Evolutionary conservation across 352 stramenopile species (phyloP), one percentile per base, ranked within the genome.

Genomic region (Aphanomyces invadans): DNA sequence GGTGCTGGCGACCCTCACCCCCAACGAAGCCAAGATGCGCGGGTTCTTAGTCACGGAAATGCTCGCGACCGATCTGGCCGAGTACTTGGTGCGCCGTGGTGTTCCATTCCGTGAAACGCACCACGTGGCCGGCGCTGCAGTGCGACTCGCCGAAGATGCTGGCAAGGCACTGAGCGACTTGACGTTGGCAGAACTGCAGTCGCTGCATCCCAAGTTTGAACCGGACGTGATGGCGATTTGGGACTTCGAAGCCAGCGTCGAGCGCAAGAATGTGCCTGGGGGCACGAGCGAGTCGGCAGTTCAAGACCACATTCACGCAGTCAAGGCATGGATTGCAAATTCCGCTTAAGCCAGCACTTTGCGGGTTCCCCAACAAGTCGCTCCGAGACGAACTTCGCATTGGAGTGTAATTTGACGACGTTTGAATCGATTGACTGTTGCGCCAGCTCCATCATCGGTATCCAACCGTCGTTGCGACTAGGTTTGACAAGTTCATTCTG

Each of bases 71-170:
- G 97, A 99, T 76, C 79, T 99, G 71, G 97, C 97, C 45, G 97
- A 99, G 78, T 99, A 99, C 77, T 85, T 99, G 45, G 97, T 99
- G 42, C 88, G 96, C 72, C 98, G 98, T 75, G 96, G 96, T 53
- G 95, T 99, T 31, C 97, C 97, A 28, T 99, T 99, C 84, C 94
- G 97, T 70, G 96, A 99, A 79, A 99, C 96, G n/a, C 97, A 99
- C 83, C 97, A 99, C 81, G 97, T 99, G 51, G 90, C 92, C n/a
- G 92, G 92, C 52, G 88, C 89, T 4, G 91, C 91, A 36, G 92
- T 98, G 57, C 91, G 94, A 56, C 77, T 98, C 63, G 89, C 92
- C 4, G 92, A 98, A 65, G 85, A 96, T 76, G 79, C 86, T 72
- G 80, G 76, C 74, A 90, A 91, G 70, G 64, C 87, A 42, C 75